Percentiles rank a stretch among this genome's conserved stretches.
Evolutionary conservation across 2,329 filamentous ascomycete genomes (phyloP).

Genomic region (Trichophyton simii): DNA sequence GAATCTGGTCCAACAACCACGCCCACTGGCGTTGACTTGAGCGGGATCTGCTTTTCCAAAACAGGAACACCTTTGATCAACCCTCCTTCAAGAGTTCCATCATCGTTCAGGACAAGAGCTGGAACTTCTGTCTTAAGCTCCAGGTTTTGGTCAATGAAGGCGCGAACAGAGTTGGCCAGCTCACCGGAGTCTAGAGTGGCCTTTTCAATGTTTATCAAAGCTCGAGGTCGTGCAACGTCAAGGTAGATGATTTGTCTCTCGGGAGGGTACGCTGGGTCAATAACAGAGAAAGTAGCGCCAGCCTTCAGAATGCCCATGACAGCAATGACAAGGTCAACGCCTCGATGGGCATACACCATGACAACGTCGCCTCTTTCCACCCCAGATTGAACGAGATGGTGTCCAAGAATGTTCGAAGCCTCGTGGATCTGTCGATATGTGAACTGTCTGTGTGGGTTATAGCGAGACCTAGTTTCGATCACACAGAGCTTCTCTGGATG

Average conservation of each 20-base stretch:
- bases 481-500: constrained; percentile 59
- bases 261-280: constrained; percentile 74
- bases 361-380: constrained; percentile 72
- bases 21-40: constrained; percentile 48
- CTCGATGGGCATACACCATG: constrained; percentile 79
- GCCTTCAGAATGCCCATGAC: constrained; percentile 63
- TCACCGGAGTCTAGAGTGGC: constrained; percentile 57
- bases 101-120: constrained; percentile 55
- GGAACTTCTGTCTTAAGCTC: constrained; percentile 62
- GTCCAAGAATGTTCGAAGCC: constrained; percentile 65
- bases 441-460: constrained; percentile 51
- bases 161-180: constrained; percentile 46
- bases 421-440: constrained; percentile 81
- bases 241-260: constrained; percentile 72
- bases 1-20: constrained; percentile 79
- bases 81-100: constrained; percentile 62
- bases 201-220: constrained; percentile 59
- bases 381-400: constrained; percentile 64
- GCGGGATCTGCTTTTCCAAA: constrained; percentile 42
- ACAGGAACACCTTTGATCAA: constrained; percentile 53
- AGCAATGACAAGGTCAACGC: constrained; percentile 62
- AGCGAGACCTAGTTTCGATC: constrained; percentile 46
- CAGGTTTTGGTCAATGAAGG: constrained; percentile 61
- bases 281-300: constrained; percentile 46
- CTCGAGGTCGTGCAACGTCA: constrained; percentile 62